These are phyloP conservation scores for Alopecurus myosuroides DNA, from an alignment of 176 grass and related monocot species.

Conservation along the genomic window DNA sequence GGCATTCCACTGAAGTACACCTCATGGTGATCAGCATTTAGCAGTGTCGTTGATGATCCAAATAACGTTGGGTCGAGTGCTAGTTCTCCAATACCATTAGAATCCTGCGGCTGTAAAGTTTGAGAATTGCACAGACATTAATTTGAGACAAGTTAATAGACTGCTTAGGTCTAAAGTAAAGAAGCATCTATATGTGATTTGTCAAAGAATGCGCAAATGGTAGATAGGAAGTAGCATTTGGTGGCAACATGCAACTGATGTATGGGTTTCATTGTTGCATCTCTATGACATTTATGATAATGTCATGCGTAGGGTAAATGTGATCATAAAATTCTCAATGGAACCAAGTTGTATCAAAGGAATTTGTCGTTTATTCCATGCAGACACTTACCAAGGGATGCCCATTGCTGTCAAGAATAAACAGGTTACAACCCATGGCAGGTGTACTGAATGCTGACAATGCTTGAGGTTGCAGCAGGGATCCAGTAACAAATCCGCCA, in stretches of 20 bases:
- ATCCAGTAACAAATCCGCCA: conserved; percentile 83
- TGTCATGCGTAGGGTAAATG: neutral
- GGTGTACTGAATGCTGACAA: conserved; percentile 94
- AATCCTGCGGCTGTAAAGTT: conserved; percentile 53
- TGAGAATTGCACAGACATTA: neutral
- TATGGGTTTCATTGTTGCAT: neutral
- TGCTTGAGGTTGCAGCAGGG: conserved; percentile 78
- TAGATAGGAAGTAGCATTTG: neutral
- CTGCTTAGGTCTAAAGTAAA: neutral
- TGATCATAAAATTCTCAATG: neutral
- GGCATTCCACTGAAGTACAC: conserved; percentile 93
- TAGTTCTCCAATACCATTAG: conserved; percentile 71
- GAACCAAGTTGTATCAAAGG: neutral
- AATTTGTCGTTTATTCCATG: neutral
- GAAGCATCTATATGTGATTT: neutral
- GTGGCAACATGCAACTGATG: neutral
- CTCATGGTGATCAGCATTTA: conserved; percentile 90
- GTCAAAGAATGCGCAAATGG: neutral
- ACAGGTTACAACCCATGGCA: conserved; percentile 76
- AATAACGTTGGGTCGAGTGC: conserved; percentile 82
- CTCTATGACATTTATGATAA: neutral
- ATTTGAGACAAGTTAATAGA: neutral
- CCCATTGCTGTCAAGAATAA: conserved; percentile 64
- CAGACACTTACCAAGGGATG: conserved; percentile 69
- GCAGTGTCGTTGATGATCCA: conserved; percentile 73